phyloP scores from a whole-genome alignment of 140 eudicot species.

The Flaveria floridana region DNA sequence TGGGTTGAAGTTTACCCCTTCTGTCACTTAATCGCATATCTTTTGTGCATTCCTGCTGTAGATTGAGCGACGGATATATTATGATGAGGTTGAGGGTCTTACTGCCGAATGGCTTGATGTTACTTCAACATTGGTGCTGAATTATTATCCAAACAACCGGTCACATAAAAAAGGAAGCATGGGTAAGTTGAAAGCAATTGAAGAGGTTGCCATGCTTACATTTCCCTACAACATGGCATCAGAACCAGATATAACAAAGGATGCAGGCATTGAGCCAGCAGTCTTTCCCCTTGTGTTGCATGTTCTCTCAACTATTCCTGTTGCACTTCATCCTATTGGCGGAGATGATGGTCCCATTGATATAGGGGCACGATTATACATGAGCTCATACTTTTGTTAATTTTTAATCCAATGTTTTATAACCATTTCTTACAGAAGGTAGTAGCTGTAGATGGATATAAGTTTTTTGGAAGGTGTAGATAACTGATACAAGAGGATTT shows the following conservation, averaged over 20 bases:
- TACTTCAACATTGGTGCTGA: slow-evolving; percentile 75
- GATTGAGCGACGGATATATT: slow-evolving; percentile 89
- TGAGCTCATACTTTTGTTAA: slow-evolving; percentile 59
- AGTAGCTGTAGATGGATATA: slow-evolving; percentile 12
- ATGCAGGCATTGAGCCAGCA: slow-evolving; percentile 46
- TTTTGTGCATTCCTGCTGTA: slow-evolving; percentile 24
- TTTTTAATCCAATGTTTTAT: neutral
- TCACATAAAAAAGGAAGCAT: slow-evolving; percentile 54
- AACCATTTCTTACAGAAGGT: slow-evolving; percentile 8
- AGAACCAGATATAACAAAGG: slow-evolving; percentile 23
- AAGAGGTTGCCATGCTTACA: slow-evolving; percentile 63
- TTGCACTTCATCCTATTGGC: slow-evolving; percentile 86
- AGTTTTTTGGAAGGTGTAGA: slow-evolving; percentile 28
- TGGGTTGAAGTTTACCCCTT: too few species aligned
- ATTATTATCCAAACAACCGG: slow-evolving; percentile 42
- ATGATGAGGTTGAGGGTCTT: slow-evolving; percentile 88
- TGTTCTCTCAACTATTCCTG: slow-evolving; percentile 73
- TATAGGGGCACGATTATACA: slow-evolving; percentile 73
- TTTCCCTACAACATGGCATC: slow-evolving; percentile 39
- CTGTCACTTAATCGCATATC: neutral
- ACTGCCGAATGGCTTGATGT: slow-evolving; percentile 81
- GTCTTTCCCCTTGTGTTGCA: slow-evolving; percentile 73
- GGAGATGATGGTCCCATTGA: slow-evolving; percentile 89
- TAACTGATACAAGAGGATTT: slow-evolving; percentile 20
- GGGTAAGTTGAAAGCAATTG: slow-evolving; percentile 51